Conservation (phyloP, 2,329 filamentous ascomycete species). For the Huntiella moniliformis region DNA sequence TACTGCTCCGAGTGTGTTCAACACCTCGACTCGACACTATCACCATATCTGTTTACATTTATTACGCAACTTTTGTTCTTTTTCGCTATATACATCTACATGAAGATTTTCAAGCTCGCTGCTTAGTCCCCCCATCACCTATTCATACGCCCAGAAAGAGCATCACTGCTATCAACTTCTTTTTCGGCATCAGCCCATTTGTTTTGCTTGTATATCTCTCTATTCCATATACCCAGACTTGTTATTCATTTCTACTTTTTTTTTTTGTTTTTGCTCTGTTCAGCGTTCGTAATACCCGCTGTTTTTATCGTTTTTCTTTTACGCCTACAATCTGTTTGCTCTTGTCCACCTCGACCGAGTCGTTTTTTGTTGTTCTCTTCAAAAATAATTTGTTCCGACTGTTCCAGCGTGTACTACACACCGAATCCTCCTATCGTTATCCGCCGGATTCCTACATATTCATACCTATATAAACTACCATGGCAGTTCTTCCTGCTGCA, state of each 20-base stretch:
- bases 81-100: no score
- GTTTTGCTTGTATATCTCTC: background rate
- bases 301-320: background rate
- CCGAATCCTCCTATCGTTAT: background rate
- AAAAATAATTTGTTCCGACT: no score
- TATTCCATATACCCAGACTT: background rate
- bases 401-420: no score
- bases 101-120: no score
- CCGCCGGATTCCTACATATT: constrained; percentile 16
- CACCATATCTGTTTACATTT: background rate
- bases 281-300: background rate
- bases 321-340: background rate
- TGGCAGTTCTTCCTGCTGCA: constrained; percentile 44
- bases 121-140: no score
- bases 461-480: constrained; percentile 52
- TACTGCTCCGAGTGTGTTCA: no score
- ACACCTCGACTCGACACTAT: background rate
- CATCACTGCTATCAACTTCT: no score
- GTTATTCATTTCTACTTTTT: background rate
- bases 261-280: background rate
- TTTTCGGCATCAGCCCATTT: background rate
- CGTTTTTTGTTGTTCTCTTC: no score
- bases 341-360: background rate
- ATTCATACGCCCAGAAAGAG: no score
- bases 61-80: no score